phyloP scores from a whole-genome alignment of 208 protist genomes.

The Strigomonas galati region DNA sequence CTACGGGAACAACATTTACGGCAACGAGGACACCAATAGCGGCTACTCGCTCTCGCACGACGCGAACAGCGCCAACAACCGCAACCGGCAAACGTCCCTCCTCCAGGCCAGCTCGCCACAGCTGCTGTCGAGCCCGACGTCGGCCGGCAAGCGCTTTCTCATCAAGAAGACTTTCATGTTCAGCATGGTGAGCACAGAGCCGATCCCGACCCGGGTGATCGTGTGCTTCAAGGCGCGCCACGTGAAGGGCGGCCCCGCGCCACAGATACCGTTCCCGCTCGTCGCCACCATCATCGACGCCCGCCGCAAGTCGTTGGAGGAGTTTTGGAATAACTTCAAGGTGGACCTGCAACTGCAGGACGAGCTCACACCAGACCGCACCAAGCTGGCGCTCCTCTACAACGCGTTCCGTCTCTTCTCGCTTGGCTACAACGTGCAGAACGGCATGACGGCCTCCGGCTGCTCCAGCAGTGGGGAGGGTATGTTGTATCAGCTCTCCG shows the following conservation, averaged over 20 bases:
- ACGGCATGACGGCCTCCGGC: slow-evolving; percentile 59
- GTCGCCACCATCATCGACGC: slow-evolving; percentile 43
- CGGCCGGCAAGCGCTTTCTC: slow-evolving; percentile 21
- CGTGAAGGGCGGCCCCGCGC: slow-evolving; percentile 12
- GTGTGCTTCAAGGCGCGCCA: slow-evolving; percentile 68
- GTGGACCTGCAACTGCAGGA: slow-evolving; percentile 78
- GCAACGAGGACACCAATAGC: slow-evolving; percentile 7
- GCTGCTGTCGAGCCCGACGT: not conserved
- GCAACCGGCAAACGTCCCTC: not conserved
- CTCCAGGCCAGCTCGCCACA: not conserved
- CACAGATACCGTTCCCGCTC: slow-evolving; percentile 22
- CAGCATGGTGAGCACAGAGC: slow-evolving; percentile 29
- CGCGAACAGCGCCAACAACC: not conserved
- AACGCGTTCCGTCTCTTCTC: slow-evolving; percentile 77
- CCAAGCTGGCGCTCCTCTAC: slow-evolving; percentile 65
- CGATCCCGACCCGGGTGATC: slow-evolving; percentile 46
- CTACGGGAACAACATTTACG: slow-evolving; percentile 15
- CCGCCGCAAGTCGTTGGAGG: slow-evolving; percentile 34
- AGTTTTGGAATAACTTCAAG: slow-evolving; percentile 70
- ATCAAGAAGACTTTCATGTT: slow-evolving; percentile 73
- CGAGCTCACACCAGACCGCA: slow-evolving; percentile 71
- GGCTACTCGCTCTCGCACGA: slow-evolving; percentile 5
- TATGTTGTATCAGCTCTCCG: slow-evolving; percentile 66
- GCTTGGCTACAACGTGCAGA: slow-evolving; percentile 63
- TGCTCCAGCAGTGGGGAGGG: slow-evolving; percentile 61